A percentile compares a stretch with the other conserved stretches of the same genome.
phyloP scores from a whole-genome alignment of 768 basidiomycete genomes.

The Multifurca ochricompacta region DNA sequence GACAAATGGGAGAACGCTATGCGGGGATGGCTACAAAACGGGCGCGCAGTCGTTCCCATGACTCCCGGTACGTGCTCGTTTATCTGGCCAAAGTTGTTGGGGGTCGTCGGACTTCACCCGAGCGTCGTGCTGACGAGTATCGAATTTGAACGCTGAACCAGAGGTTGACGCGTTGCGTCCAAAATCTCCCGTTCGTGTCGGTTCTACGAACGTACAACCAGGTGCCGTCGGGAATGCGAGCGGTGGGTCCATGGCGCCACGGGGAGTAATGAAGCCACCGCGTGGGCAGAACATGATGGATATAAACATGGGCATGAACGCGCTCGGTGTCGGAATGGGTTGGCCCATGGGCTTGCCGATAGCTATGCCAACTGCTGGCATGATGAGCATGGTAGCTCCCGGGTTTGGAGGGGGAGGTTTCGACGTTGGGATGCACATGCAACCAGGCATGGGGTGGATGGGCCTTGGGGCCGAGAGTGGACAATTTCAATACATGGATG shows the following conservation, averaged over 20 bases:
- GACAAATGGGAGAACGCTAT: slow-evolving; percentile 60
- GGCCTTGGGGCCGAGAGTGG: background rate
- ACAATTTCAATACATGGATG: slow-evolving; percentile 24
- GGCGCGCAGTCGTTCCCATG: slow-evolving; percentile 53
- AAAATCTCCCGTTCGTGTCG: slow-evolving; percentile 64
- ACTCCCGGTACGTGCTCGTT: slow-evolving; percentile 34
- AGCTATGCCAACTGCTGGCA: slow-evolving; percentile 18
- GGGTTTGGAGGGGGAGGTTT: background rate
- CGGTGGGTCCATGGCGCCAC: slow-evolving; percentile 2
- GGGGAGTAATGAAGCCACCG: slow-evolving; percentile 22
- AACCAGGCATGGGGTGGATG: slow-evolving; percentile 30
- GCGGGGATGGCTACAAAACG: slow-evolving; percentile 40
- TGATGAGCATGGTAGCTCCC: slow-evolving; percentile 19
- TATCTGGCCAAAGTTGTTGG: background rate
- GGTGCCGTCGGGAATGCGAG: slow-evolving; percentile 8
- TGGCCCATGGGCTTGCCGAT: slow-evolving; percentile 23
- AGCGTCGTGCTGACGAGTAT: no score
- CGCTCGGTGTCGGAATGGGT: slow-evolving; percentile 25
- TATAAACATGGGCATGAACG: slow-evolving; percentile 13
- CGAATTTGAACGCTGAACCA: no score
- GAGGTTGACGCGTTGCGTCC: slow-evolving; percentile 83
- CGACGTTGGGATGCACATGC: background rate
- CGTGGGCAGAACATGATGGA: slow-evolving; percentile 24
- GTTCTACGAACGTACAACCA: slow-evolving; percentile 23
- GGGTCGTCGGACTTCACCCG: background rate